Base-by-base conservation (phyloP, 495 filamentous ascomycete species). In the Tricharina praecox region DNA sequence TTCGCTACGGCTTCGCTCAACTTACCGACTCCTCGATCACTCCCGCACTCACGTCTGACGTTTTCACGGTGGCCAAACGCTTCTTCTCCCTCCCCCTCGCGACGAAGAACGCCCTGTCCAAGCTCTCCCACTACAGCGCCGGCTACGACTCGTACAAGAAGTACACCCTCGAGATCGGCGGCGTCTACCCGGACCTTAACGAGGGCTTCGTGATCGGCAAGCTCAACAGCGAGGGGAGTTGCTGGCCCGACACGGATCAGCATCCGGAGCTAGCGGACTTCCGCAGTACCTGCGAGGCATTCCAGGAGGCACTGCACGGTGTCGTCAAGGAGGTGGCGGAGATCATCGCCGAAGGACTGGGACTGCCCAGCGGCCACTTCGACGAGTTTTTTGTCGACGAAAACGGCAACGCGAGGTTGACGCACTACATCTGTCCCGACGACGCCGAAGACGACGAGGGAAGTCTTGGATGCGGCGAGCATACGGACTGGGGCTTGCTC, bases 401-500 rank as follows among this genome's bases (percentile, higher is more conserved):
- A 13, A 5, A 5, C 7, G 28, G 7, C 5, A 5, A 32, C 28
- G 28, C 13, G 28, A 5, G 28, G 28, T 13, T 32, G 28, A 32
- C 13, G 13, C 28, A 32, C 28, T 32, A 32, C 28, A 5, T 32
- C 13, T 13, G 28, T 13, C 28, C 28, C 13, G 28, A 32, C 13
- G 13, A 5, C 7, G 28, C 13, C 7, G 28, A 5, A 32, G 28
- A 34, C 11, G 16, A 37, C 9, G 37, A 18, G 3, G 16, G 35
- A 21, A 35, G 41, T 3, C 50, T 52, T 15, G 50, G 48, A 11
- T 37, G 37, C 16, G 47, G 47, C 2, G 21, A 44, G 1, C 47
- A 51, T 36, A 37, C 47, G 18, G 50, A 51, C 38, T 51, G 47
- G 50, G 34, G 46, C 19, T 24, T 53, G 30, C 32, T 53, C 23